Percentiles rank a stretch among this genome's conserved stretches.
Evolutionary conservation across 768 basidiomycete genomes (phyloP).

Genomic region (Rhodotorula toruloides): DNA sequence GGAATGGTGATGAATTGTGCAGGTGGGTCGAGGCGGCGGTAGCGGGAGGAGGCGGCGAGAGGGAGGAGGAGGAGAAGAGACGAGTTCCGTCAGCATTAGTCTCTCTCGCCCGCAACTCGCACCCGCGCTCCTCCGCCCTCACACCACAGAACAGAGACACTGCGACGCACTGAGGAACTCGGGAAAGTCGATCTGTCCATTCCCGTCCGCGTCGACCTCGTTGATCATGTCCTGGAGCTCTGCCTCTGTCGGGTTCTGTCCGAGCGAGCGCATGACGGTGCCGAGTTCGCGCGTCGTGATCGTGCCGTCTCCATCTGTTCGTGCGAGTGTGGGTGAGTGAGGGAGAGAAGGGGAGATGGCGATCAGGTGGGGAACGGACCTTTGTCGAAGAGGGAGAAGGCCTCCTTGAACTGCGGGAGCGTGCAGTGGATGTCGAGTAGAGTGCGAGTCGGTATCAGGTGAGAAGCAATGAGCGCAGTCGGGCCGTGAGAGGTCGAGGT

Average conservation of each 20-base stretch:
- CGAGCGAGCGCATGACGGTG: conserved; percentile 86
- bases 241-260: conserved; percentile 86
- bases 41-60: too few species aligned
- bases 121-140: too few species aligned
- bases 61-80: too few species aligned
- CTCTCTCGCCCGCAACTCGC: too few species aligned
- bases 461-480: not conserved
- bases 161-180: conserved; percentile 64
- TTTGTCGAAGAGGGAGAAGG: conserved; percentile 78
- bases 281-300: conserved; percentile 83
- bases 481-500: not conserved
- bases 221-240: conserved; percentile 94
- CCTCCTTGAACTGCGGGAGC: conserved; percentile 89
- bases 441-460: too few species aligned
- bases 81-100: not conserved
- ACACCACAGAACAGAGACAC: not conserved
- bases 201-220: conserved; percentile 83
- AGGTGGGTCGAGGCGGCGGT: too few species aligned
- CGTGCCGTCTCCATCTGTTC: conserved; percentile 79
- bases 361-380: conserved; percentile 20
- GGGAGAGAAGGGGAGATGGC: not conserved
- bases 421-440: not conserved
- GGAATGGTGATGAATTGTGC: too few species aligned
- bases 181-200: conserved; percentile 78
- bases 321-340: not conserved